These are phyloP conservation scores for Pseudisothecium myosuroides DNA, from an alignment of 225 moss, liverwort and hornwort species.

Conservation along the genomic window DNA sequence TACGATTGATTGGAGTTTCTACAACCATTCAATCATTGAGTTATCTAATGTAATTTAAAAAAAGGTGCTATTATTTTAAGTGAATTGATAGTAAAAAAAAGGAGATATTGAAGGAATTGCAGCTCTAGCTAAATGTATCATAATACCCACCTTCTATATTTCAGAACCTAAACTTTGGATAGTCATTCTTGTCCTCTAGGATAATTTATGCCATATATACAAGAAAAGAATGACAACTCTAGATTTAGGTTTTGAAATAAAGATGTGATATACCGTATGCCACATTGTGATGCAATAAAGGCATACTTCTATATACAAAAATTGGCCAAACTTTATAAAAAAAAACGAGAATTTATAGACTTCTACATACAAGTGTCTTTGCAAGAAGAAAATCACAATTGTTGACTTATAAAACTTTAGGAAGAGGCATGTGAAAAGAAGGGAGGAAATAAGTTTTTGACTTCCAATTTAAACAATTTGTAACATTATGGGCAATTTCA, in stretches of 20 bases:
- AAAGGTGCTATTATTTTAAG: no score
- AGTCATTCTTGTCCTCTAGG: neutral
- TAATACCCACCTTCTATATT: neutral
- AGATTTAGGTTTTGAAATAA: neutral
- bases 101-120: no score
- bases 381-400: fast-evolving
- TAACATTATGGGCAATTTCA: no score
- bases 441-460: neutral
- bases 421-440: no score
- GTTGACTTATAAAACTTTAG: neutral
- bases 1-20: no score
- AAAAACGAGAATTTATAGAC: neutral
- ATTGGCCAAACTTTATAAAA: neutral
- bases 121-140: neutral
- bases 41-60: no score
- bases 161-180: fast-evolving
- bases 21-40: no score
- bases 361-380: neutral
- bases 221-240: neutral
- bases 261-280: neutral
- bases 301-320: neutral
- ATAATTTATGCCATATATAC: neutral
- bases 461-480: fast-evolving
- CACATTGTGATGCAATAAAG: neutral
- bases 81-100: no score